A percentile compares a stretch with the other conserved stretches of the same genome.
phyloP scores from a whole-genome alignment of 2,329 filamentous ascomycete species.

The Pseudogymnoascus sp. region DNA sequence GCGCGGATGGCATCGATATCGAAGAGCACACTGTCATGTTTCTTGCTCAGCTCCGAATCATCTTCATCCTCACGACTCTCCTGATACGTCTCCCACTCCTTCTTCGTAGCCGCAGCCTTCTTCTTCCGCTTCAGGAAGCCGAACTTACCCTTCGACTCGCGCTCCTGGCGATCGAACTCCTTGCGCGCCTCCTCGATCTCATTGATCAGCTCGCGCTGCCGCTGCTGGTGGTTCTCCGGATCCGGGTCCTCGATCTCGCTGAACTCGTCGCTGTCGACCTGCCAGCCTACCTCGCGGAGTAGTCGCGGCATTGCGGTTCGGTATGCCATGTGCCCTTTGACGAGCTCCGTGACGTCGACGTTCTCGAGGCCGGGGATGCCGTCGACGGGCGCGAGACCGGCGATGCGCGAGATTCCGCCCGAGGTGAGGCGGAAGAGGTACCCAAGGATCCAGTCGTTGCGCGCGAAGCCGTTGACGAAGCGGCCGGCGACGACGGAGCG shows the following conservation, averaged over 20 bases:
- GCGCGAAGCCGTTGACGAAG: conserved; percentile 90
- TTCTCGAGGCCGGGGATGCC: conserved; percentile 79
- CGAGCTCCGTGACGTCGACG: conserved; percentile 74
- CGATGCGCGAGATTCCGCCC: conserved; percentile 82
- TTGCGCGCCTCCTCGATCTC: conserved; percentile 93
- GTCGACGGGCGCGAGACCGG: conserved; percentile 71
- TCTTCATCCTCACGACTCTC: conserved; percentile 45
- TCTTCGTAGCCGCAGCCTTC: conserved; percentile 60
- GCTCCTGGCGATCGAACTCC: conserved; percentile 71
- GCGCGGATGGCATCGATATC: conserved; percentile 91
- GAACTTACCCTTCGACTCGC: conserved; percentile 56
- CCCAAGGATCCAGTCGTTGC: conserved; percentile 92
- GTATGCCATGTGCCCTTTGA: conserved; percentile 94
- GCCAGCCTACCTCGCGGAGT: conserved; percentile 80
- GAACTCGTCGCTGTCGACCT: conserved; percentile 88
- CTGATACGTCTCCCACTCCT: conserved; percentile 92
- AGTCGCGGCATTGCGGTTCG: conserved; percentile 84
- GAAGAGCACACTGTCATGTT: conserved; percentile 60
- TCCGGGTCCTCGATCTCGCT: conserved; percentile 95
- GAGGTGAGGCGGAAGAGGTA: conserved; percentile 93
- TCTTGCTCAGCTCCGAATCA: conserved; percentile 10
- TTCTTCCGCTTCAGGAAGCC: conserved; percentile 78
- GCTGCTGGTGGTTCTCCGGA: conserved; percentile 79
- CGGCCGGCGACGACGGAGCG: conserved; percentile 82
- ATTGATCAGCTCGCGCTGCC: conserved; percentile 87